A percentile compares a stretch with the other conserved stretches of the same genome.
Conservation (phyloP, 2,329 filamentous ascomycete genomes). For the Cyphellophora europaea region DNA sequence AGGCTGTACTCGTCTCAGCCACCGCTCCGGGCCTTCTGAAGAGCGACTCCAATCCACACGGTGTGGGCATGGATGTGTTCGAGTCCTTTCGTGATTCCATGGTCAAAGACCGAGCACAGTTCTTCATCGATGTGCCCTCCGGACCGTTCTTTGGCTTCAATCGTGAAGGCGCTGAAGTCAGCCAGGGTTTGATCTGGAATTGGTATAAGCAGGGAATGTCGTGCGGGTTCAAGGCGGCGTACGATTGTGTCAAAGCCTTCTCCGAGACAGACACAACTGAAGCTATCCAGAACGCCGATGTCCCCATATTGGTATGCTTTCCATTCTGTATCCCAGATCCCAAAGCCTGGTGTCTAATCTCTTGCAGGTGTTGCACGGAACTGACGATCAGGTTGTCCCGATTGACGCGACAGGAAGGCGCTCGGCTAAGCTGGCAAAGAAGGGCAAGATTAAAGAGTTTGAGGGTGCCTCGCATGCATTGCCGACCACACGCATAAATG, state of each 20-base stretch:
- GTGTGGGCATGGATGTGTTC: constrained; percentile 27
- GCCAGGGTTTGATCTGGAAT: constrained; percentile 28
- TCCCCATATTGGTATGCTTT: constrained; percentile 24
- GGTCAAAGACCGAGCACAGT: constrained; percentile 25
- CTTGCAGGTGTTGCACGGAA: constrained; percentile 26
- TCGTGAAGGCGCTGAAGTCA: constrained; percentile 20
- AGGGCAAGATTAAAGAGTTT: constrained; percentile 32
- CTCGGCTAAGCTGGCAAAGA: constrained; percentile 26
- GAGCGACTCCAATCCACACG: constrained; percentile 25
- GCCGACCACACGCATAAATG: constrained; percentile 26
- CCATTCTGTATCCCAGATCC: background rate
- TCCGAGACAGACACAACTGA: constrained; percentile 33
- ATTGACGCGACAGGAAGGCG: constrained; percentile 23
- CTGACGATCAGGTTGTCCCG: constrained; percentile 34
- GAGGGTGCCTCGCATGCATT: constrained; percentile 29
- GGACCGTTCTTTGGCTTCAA: constrained; percentile 30
- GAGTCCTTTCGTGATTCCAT: constrained; percentile 29
- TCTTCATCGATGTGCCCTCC: constrained; percentile 27
- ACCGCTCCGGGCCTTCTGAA: constrained; percentile 28
- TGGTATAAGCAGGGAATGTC: constrained; percentile 34
- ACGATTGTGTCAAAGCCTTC: constrained; percentile 32
- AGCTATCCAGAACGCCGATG: constrained; percentile 29
- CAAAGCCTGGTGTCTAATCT: background rate
- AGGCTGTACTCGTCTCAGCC: constrained; percentile 30
- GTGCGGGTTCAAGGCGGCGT: constrained; percentile 27